A percentile compares a stretch with the other conserved stretches of the same genome.
Conservation (phyloP, 2,329 filamentous ascomycete genomes). For the Cladosporium sp. region DNA sequence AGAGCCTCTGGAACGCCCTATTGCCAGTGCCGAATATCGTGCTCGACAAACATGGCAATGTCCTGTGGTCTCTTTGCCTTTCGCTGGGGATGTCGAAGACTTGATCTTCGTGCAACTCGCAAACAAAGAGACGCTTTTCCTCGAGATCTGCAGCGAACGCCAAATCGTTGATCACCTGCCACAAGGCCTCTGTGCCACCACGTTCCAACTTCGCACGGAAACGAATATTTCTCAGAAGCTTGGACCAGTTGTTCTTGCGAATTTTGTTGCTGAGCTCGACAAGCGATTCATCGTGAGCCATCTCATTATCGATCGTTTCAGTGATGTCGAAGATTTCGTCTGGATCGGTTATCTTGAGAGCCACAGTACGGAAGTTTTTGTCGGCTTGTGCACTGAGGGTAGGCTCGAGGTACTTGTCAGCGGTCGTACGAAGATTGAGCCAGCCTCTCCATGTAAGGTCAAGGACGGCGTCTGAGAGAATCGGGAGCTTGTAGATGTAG, state of each 20-base stretch:
- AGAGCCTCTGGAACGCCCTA: too few relatives aligned
- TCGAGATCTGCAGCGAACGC: not conserved
- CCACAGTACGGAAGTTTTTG: not conserved
- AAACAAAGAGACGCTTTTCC: not conserved
- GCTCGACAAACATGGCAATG: too few relatives aligned
- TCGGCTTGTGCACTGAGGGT: not conserved
- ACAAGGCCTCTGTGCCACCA: not conserved
- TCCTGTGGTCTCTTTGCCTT: too few relatives aligned
- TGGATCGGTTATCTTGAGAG: not conserved
- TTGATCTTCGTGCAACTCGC: too few relatives aligned
- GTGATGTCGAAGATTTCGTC: not conserved
- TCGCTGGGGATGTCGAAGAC: too few relatives aligned
- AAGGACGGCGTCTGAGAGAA: not conserved
- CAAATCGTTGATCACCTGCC: not conserved
- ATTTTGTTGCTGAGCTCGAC: not conserved
- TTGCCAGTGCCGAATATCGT: too few relatives aligned
- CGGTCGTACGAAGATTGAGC: not conserved
- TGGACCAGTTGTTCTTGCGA: not conserved
- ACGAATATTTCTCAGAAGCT: not conserved
- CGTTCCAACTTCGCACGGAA: not conserved
- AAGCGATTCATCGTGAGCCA: not conserved
- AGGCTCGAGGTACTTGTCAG: conserved; percentile 1
- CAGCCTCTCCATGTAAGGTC: too few relatives aligned
- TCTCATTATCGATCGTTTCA: not conserved
- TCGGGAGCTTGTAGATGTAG: not conserved